phyloP scores from a whole-genome alignment of 2,329 filamentous ascomycete species.

The Berkeleyomyces basicola region DNA sequence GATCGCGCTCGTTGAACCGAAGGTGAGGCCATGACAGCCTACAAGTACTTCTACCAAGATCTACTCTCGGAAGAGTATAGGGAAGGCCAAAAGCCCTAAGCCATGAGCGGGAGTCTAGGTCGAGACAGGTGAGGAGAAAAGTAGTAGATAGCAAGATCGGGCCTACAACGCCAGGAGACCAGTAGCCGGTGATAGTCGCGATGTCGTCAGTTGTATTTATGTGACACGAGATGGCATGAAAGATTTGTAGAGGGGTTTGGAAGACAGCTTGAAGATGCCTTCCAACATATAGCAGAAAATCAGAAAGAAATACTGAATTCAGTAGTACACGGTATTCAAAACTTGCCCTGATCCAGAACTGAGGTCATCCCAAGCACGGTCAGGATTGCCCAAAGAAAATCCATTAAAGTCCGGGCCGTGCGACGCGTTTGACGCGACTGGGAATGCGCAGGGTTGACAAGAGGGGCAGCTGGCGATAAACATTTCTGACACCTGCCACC shows the following conservation, averaged over 20 bases:
- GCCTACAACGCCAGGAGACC: background rate
- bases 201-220: too few relatives aligned
- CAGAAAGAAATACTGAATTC: too few relatives aligned
- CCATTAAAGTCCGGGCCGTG: conserved; percentile 5
- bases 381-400: background rate
- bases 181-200: background rate
- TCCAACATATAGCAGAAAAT: too few relatives aligned
- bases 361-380: background rate
- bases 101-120: background rate
- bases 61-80: background rate
- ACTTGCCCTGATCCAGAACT: background rate
- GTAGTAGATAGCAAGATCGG: background rate
- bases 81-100: background rate
- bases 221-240: too few relatives aligned
- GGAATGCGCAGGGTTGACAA: background rate
- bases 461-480: background rate
- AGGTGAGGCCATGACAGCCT: background rate
- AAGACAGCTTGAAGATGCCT: too few relatives aligned
- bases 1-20: conserved; percentile 3
- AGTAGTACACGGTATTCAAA: too few relatives aligned
- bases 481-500: background rate
- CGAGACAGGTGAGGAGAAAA: background rate
- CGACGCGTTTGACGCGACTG: background rate
- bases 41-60: background rate
- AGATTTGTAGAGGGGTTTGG: too few relatives aligned